Percentiles rank a stretch among this genome's conserved stretches.
Conservation (phyloP, 306 rosid species). For the Erythrophleum fordii region DNA sequence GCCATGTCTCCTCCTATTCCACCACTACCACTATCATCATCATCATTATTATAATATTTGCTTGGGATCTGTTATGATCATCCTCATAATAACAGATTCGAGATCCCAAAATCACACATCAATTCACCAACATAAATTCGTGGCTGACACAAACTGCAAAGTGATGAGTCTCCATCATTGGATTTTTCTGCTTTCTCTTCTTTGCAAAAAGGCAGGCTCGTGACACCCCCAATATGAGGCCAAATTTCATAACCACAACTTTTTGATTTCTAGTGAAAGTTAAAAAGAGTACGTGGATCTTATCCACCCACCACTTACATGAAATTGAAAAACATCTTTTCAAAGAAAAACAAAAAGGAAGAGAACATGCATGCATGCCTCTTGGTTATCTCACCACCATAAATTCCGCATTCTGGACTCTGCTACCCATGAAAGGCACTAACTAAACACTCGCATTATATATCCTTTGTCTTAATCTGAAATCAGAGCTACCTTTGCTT, state of each 20-base stretch:
- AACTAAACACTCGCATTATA: slow-evolving; percentile 33
- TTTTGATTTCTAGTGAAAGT: neutral
- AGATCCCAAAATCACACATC: neutral
- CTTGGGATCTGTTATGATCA: too few relatives aligned
- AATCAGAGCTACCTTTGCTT: slow-evolving; percentile 13
- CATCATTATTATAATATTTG: too few relatives aligned
- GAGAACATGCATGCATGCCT: neutral
- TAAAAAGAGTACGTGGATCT: too few relatives aligned
- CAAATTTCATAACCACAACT: neutral
- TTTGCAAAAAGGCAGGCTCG: neutral
- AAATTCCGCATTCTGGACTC: neutral
- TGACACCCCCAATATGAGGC: neutral
- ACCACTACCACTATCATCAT: too few relatives aligned
- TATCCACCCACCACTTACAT: too few relatives aligned
- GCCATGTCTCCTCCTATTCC: too few relatives aligned
- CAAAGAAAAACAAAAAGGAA: too few relatives aligned
- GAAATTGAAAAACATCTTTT: too few relatives aligned
- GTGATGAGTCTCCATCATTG: neutral
- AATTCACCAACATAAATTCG: neutral
- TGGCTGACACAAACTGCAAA: slow-evolving; percentile 9
- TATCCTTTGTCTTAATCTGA: slow-evolving; percentile 21
- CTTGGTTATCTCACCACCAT: neutral
- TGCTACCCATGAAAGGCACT: slow-evolving; percentile 34
- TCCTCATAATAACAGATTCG: too few relatives aligned
- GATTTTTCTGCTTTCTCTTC: neutral